Evolutionary conservation across 371 early-diverging fungal species (phyloP).

Genomic region (Mucor mucedo): DNA sequence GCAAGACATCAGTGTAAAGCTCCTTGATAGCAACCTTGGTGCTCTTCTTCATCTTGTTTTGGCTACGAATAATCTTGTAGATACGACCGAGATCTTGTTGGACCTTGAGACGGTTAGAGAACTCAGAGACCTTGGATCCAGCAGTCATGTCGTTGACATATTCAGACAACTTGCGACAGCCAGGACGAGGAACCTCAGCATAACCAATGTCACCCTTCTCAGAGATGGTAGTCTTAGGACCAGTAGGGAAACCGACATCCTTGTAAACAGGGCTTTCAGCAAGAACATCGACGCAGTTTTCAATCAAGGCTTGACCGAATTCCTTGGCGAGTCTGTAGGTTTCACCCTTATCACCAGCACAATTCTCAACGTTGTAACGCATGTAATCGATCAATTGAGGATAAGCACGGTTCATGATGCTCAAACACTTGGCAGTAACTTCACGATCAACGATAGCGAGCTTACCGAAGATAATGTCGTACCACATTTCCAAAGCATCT

Average conservation of each 20-base stretch:
- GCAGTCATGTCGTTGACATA: constrained; percentile 76
- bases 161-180: constrained; percentile 69
- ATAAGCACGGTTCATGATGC: constrained; percentile 92
- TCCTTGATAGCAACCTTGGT: constrained; percentile 74
- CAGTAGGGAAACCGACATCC: constrained; percentile 81
- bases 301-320: constrained; percentile 81
- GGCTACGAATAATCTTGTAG: constrained; percentile 79
- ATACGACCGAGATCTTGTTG: constrained; percentile 80
- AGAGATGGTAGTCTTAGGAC: constrained; percentile 79
- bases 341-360: constrained; percentile 77
- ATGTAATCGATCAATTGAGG: constrained; percentile 83
- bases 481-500: constrained; percentile 89
- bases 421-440: constrained; percentile 88
- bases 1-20: constrained; percentile 76
- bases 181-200: constrained; percentile 75
- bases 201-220: constrained; percentile 86
- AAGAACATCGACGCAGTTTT: constrained; percentile 87
- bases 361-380: constrained; percentile 82
- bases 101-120: constrained; percentile 75
- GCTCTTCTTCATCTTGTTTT: constrained; percentile 76
- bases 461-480: constrained; percentile 91
- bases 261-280: constrained; percentile 84
- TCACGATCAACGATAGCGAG: constrained; percentile 91
- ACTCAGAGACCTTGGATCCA: constrained; percentile 73
- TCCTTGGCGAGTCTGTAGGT: constrained; percentile 84